A percentile compares a stretch with the other conserved stretches of the same genome.
Evolutionary conservation across 2,329 filamentous ascomycete species (phyloP).

Genomic region (Fusarium liriodendri): DNA sequence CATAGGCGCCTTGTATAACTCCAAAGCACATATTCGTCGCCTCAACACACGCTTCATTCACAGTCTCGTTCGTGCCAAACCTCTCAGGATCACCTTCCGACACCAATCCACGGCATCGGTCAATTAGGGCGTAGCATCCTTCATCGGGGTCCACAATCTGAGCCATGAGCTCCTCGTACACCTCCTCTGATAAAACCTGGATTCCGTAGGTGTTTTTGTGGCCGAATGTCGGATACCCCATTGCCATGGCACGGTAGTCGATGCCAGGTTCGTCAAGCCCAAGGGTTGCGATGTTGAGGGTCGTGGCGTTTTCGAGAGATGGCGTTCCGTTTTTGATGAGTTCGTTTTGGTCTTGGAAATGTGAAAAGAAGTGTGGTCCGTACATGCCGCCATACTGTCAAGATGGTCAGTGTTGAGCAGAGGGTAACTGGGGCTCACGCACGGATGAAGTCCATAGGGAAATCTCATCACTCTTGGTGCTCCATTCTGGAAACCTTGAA

Average conservation of each 20-base stretch:
- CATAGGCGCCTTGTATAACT: constrained; percentile 18
- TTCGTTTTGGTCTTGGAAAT: constrained; percentile 69
- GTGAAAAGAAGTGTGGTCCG: constrained; percentile 68
- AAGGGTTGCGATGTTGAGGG: constrained; percentile 65
- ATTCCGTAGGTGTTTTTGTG: constrained; percentile 75
- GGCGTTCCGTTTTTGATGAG: constrained; percentile 36
- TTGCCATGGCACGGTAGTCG: constrained; percentile 69
- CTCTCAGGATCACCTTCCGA: constrained; percentile 51
- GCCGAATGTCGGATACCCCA: constrained; percentile 64
- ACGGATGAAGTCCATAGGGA: constrained; percentile 71
- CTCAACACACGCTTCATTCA: constrained; percentile 61
- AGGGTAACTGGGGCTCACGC: constrained; percentile 21
- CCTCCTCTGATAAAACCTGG: constrained; percentile 61
- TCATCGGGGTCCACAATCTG: constrained; percentile 19
- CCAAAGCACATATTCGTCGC: constrained; percentile 51
- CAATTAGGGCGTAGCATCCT: constrained; percentile 65
- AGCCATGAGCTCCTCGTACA: constrained; percentile 26
- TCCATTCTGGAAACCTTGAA: constrained; percentile 64
- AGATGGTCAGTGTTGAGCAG: neutral
- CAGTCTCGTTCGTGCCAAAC: constrained; percentile 51
- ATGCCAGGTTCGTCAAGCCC: constrained; percentile 77
- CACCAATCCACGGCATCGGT: constrained; percentile 56
- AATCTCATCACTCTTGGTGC: constrained; percentile 62
- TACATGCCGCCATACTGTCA: constrained; percentile 71
- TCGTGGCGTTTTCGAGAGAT: constrained; percentile 54